Conservation (phyloP, 139 green algal genomes). For the Chlorella sorokiniana region DNA sequence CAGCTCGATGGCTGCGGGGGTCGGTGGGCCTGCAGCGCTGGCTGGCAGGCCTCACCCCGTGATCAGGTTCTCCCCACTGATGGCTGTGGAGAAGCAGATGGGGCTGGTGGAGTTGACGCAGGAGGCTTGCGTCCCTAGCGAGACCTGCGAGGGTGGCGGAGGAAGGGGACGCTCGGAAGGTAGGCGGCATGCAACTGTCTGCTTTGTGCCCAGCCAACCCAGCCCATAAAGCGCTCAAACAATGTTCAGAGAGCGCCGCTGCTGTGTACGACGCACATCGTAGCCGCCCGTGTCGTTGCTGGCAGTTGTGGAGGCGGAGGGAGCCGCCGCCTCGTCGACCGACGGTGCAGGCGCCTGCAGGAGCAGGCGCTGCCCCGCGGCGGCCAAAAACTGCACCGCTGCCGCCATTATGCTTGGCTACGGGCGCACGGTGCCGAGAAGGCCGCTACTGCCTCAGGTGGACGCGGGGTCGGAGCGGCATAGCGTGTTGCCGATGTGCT, state of each 20-base stretch:
- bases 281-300: slow-evolving; percentile 3
- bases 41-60: slow-evolving; percentile 2
- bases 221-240: neutral
- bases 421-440: neutral
- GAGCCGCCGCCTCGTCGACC: neutral
- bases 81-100: slow-evolving; percentile 47
- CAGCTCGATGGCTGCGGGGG: neutral
- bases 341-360: neutral
- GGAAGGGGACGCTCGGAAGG: neutral
- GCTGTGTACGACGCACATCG: neutral
- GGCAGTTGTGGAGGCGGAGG: neutral
- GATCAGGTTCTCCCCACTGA: slow-evolving; percentile 43
- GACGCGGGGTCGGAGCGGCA: neutral
- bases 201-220: neutral
- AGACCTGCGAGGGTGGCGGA: slow-evolving; percentile 6
- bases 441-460: neutral
- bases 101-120: slow-evolving; percentile 38
- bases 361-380: slow-evolving; percentile 5
- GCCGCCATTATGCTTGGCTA: neutral
- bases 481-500: neutral
- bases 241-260: neutral
- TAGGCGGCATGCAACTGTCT: neutral
- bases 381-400: neutral
- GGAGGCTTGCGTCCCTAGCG: neutral
- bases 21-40: neutral